These are phyloP conservation scores for barrel medic (Medicago truncatula) DNA, from an alignment of 306 rosid species.

Conservation along the genomic window MtrunA17r5.0-ANR NC_053046.1:5691501-5692000, in stretches of 20 bases:
- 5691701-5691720: slow-evolving; percentile 55
- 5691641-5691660: slow-evolving; percentile 2
- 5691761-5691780: slow-evolving; percentile 65
- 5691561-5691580: slow-evolving; percentile 46
- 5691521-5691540: too few species aligned
- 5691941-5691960: slow-evolving; percentile 74
- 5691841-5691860: slow-evolving; percentile 71
- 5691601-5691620: slow-evolving; percentile 26
- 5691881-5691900: slow-evolving; percentile 82
- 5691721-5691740: slow-evolving; percentile 70
- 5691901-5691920: slow-evolving; percentile 92
- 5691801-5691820: slow-evolving; percentile 42
- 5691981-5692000: slow-evolving; percentile 80
- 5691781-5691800: slow-evolving; percentile 54
- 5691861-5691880: slow-evolving; percentile 69
- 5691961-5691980: slow-evolving; percentile 75
- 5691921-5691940: slow-evolving; percentile 75
- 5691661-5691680: slow-evolving; percentile 15
- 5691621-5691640: slow-evolving; percentile 18
- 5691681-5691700: background rate
- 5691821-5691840: slow-evolving; percentile 40
- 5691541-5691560: slow-evolving; percentile 41
- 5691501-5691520: too few species aligned
- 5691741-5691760: slow-evolving; percentile 43
- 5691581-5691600: slow-evolving; percentile 27